Percentiles rank a stretch among this genome's conserved stretches.
Conservation (phyloP, 345 rosid genomes). For the Eucalyptus cloeziana region DNA sequence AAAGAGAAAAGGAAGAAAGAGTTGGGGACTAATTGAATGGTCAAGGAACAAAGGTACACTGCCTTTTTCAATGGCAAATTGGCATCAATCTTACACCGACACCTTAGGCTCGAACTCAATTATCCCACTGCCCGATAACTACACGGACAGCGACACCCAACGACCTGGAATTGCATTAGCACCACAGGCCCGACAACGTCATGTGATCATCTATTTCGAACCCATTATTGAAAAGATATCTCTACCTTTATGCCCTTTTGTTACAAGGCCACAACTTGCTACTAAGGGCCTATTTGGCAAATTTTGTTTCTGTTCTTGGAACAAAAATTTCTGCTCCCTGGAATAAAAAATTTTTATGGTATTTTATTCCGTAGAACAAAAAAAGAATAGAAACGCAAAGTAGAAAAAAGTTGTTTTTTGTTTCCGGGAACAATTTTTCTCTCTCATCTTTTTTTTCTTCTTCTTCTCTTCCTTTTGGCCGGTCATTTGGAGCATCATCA, state of each 20-base stretch:
- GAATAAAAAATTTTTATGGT: no score
- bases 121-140: not conserved
- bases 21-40: not conserved
- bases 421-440: no score
- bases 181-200: not conserved
- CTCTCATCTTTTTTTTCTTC: no score
- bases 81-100: not conserved
- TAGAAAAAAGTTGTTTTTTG: no score
- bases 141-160: not conserved
- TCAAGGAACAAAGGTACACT: not conserved
- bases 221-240: not conserved
- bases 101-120: not conserved
- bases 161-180: not conserved
- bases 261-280: not conserved
- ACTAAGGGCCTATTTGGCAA: no score
- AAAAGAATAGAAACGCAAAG: no score
- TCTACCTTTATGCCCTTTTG: not conserved
- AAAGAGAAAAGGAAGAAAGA: not conserved
- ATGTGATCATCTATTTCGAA: not conserved
- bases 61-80: not conserved
- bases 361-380: no score
- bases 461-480: no score
- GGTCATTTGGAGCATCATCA: no score
- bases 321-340: no score
- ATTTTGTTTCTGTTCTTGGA: no score